Base-by-base conservation (phyloP, 192 early-diverging fungal species). In the Rhizoclosmatium sp. region DNA sequence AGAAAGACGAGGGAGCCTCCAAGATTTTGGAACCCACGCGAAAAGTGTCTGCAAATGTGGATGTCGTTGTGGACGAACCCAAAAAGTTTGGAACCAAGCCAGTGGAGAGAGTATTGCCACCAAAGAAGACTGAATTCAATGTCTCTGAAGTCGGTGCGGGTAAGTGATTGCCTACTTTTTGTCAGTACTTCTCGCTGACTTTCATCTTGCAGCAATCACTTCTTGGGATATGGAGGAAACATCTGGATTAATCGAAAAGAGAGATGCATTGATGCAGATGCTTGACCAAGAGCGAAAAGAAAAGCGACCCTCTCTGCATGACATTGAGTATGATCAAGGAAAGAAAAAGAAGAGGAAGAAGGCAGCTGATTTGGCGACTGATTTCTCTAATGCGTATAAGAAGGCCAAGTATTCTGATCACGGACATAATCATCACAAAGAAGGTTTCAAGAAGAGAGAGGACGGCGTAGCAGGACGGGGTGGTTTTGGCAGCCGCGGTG, bases 301-400 rank as follows among this genome's bases (percentile, higher is more conserved):
- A 39, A 77, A 74, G 39, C 10, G 78, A 19, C 78, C 78, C 2
- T 44, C 44, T 2, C 9, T 64, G 59, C 67, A 80, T 48, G 78
- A 80, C 39, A 47, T 69, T 5, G 78, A 80, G 49, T 80, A 80
- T 80, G 78, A 80, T 19, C 59, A 48, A 42, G 78, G 78, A 65
- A 80, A 80, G 44, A 72, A 59, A 42, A 80, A 80, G 48, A 80
- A 80, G 71, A 46, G 46, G 62, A 72, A 74, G 40, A 80, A 10
- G 23, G 44, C 39, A 23, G 21, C 41, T 46, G 58, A 72, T 72
- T 9, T 42, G 51, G 39, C 49, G 9, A 23, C 19, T 19, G 54
- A 45, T 41, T 72, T 72, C 54, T 58, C 45, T 14, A 16, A 59
- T 9, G 54, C 45, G 9, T 72, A 19, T 4, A 59, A 40, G 10